phyloP scores from a whole-genome alignment of 2,329 filamentous ascomycete species.

The Fusarium zealandicum region DNA sequence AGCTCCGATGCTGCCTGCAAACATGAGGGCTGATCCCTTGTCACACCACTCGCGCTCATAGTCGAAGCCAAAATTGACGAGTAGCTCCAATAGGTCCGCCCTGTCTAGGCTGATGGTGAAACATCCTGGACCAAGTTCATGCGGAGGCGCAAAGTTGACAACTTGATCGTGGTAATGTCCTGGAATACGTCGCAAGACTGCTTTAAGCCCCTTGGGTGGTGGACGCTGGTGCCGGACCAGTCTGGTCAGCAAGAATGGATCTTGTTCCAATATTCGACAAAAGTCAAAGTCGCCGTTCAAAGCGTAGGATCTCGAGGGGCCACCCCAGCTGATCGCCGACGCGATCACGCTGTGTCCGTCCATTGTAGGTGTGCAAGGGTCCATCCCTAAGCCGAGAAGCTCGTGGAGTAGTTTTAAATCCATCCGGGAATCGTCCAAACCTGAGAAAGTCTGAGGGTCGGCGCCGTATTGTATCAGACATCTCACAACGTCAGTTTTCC shows the following conservation, averaged over 20 bases:
- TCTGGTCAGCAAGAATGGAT: slow-evolving; percentile 21
- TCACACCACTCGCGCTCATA: slow-evolving; percentile 19
- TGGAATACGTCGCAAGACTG: slow-evolving; percentile 29
- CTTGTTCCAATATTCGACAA: slow-evolving; percentile 16
- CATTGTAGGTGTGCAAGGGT: slow-evolving; percentile 7
- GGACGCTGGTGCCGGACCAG: background rate
- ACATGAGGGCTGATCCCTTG: slow-evolving; percentile 34
- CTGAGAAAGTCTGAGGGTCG: slow-evolving; percentile 8
- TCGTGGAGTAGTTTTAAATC: slow-evolving; percentile 3
- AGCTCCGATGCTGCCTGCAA: slow-evolving; percentile 25
- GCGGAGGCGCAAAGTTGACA: slow-evolving; percentile 13
- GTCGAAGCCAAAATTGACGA: slow-evolving; percentile 30
- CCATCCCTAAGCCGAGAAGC: slow-evolving; percentile 19
- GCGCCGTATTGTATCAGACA: slow-evolving; percentile 26
- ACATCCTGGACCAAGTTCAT: slow-evolving; percentile 1
- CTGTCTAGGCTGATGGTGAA: slow-evolving; percentile 14
- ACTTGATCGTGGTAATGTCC: slow-evolving; percentile 13
- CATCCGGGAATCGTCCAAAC: background rate
- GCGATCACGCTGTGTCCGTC: slow-evolving; percentile 6
- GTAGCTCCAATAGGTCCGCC: background rate
- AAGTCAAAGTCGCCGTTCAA: slow-evolving; percentile 35
- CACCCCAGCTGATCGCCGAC: background rate
- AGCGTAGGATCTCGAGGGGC: background rate
- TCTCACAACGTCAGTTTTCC: background rate
- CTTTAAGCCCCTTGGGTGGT: slow-evolving; percentile 2